phyloP scores from a whole-genome alignment of 495 filamentous ascomycete genomes.

The Penicillium robsamsonii region DNA sequence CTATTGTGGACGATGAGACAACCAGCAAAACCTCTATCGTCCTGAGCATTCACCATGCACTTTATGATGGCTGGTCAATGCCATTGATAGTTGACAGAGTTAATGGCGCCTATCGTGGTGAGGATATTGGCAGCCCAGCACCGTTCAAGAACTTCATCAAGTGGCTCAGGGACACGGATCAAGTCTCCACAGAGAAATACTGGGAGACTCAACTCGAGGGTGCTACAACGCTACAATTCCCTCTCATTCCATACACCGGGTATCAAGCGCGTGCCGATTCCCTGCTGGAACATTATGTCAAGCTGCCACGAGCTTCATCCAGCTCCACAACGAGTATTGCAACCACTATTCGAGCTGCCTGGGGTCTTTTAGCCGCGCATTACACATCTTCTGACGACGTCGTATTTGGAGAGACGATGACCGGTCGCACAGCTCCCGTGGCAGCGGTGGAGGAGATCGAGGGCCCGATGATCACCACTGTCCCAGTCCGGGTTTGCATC shows the following conservation, averaged over 20 bases:
- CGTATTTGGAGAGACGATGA: constrained; percentile 34
- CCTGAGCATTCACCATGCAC: constrained; percentile 57
- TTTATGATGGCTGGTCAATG: constrained; percentile 63
- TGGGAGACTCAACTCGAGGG: constrained; percentile 1
- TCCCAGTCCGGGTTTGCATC: constrained; percentile 49
- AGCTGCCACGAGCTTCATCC: background rate
- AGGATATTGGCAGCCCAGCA: background rate
- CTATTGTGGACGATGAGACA: constrained; percentile 26
- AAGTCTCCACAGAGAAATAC: background rate
- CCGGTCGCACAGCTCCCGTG: constrained; percentile 37
- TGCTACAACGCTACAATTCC: constrained; percentile 1
- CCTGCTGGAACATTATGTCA: constrained; percentile 2
- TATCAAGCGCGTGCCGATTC: constrained; percentile 5
- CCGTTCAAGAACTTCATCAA: constrained; percentile 13
- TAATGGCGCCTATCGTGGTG: constrained; percentile 6
- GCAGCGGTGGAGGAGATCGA: constrained; percentile 31
- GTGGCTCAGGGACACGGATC: background rate
- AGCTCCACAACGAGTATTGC: constrained; percentile 25
- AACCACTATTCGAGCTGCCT: constrained; percentile 33
- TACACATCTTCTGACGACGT: constrained; percentile 33
- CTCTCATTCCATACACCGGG: background rate
- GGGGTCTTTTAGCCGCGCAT: constrained; percentile 32
- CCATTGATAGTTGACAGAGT: constrained; percentile 24
- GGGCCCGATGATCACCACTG: constrained; percentile 42
- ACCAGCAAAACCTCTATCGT: constrained; percentile 35